A percentile compares a stretch with the other conserved stretches of the same genome.
These are phyloP conservation scores for Pseudogymnoascus sp. DNA, from an alignment of 2,329 filamentous ascomycete genomes.

Conservation along the genomic window DNA sequence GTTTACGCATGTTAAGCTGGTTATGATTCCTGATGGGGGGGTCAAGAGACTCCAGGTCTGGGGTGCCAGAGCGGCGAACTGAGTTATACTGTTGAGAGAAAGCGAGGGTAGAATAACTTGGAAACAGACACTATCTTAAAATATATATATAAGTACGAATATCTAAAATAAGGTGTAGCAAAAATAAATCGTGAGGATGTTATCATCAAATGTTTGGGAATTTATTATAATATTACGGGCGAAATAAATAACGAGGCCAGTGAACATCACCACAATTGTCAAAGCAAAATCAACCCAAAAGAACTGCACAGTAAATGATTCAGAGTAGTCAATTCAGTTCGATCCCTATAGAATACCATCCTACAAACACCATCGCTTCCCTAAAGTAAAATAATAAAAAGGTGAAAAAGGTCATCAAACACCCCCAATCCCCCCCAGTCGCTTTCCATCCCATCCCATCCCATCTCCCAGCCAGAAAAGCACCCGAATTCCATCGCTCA, in stretches of 20 bases:
- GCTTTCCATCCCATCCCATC: not conserved
- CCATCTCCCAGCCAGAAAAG: not conserved
- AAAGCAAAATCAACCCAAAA: not conserved
- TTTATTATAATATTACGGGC: not conserved
- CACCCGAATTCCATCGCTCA: conserved; percentile 4
- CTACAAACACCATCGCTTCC: conserved; percentile 5
- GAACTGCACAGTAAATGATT: not conserved
- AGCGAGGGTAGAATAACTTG: not conserved
- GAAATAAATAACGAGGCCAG: not conserved
- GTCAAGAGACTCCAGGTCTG: conserved; percentile 74
- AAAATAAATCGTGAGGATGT: not conserved
- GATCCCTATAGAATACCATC: not conserved
- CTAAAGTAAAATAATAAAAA: conserved; percentile 1
- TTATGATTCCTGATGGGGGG: conserved; percentile 84
- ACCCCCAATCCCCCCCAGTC: not conserved
- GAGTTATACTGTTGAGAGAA: not conserved
- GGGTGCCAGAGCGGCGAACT: not conserved
- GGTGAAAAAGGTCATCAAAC: not conserved
- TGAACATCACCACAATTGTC: not conserved
- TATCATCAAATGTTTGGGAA: not conserved
- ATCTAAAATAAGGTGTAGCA: not conserved
- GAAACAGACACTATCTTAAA: not conserved
- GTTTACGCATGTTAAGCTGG: conserved; percentile 77
- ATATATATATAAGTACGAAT: not conserved
- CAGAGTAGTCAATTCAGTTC: conserved; percentile 1